Evolutionary conservation across 495 filamentous ascomycete species (phyloP).

Genomic region (Bryoglossum gracile): DNA sequence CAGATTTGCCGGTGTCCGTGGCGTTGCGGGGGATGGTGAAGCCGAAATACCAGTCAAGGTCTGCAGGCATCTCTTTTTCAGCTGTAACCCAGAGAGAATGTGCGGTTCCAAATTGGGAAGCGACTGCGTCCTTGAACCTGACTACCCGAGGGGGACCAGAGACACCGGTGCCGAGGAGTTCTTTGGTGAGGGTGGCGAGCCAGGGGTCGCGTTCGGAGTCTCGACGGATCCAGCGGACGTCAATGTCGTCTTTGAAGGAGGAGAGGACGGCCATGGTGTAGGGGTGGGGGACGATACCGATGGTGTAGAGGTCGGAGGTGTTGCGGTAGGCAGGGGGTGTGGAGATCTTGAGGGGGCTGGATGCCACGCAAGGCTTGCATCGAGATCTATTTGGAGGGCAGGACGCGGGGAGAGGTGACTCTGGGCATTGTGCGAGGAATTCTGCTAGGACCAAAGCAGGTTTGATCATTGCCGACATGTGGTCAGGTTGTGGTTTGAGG

Average conservation of each 20-base stretch:
- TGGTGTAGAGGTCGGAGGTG: conserved; percentile 60
- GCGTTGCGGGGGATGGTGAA: conserved; percentile 62
- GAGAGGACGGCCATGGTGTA: conserved; percentile 66
- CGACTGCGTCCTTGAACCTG: conserved; percentile 76
- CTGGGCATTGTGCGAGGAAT: conserved; percentile 64
- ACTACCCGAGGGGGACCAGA: conserved; percentile 57
- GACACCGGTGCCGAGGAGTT: conserved; percentile 53
- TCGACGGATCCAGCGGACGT: conserved; percentile 63
- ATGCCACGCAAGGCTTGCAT: conserved; percentile 65
- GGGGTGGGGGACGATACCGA: conserved; percentile 84
- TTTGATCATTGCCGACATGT: conserved; percentile 62
- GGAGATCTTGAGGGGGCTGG: conserved; percentile 47
- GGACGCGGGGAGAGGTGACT: conserved; percentile 60
- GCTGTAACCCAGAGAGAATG: conserved; percentile 76
- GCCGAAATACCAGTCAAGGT: conserved; percentile 84
- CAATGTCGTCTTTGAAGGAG: conserved; percentile 43
- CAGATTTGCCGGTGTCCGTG: conserved; percentile 44
- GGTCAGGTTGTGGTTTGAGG: conserved; percentile 64
- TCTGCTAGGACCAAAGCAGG: conserved; percentile 64
- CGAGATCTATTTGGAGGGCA: conserved; percentile 75
- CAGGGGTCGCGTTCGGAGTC: conserved; percentile 73
- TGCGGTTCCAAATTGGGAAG: conserved; percentile 46
- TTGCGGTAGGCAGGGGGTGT: conserved; percentile 55
- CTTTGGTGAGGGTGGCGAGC: conserved; percentile 64
- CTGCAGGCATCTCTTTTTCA: conserved; percentile 50